Evolutionary conservation across 2,329 filamentous ascomycete species (phyloP).

Genomic region (Fusarium sacchari): DNA sequence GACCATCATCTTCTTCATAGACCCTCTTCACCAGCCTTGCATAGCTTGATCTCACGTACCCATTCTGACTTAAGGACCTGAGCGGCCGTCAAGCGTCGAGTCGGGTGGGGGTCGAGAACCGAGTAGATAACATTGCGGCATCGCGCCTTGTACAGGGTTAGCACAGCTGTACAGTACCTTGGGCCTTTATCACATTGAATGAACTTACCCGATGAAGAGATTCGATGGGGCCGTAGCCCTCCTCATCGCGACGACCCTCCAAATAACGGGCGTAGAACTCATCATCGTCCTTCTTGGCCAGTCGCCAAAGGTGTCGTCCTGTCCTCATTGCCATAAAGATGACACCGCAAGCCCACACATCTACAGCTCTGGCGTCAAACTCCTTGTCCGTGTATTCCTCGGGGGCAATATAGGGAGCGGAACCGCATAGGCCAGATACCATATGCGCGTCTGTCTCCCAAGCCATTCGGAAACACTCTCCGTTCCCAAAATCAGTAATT

Average conservation of each 20-base stretch:
- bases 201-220: constrained; percentile 87
- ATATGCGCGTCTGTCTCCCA: constrained; percentile 99
- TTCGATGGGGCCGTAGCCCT: constrained; percentile 96
- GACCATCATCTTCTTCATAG: constrained; percentile 61
- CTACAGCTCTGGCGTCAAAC: constrained; percentile 96
- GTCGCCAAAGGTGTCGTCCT: constrained; percentile 92
- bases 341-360: constrained; percentile 97
- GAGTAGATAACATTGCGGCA: constrained; percentile 99
- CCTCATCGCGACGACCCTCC: constrained; percentile 90
- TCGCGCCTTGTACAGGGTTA: constrained; percentile 72
- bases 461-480: constrained; percentile 99
- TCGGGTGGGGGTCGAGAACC: constrained; percentile 93
- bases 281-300: constrained; percentile 97
- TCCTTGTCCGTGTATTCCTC: constrained; percentile 96
- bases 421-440: constrained; percentile 96
- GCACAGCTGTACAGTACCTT: not conserved
- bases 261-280: constrained; percentile 97
- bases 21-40: constrained; percentile 95
- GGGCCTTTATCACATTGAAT: not conserved
- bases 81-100: constrained; percentile 90
- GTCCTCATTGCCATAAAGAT: constrained; percentile 99
- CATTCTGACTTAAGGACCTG: constrained; percentile 98
- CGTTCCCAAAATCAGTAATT: constrained; percentile 98
- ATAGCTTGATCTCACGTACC: constrained; percentile 97
- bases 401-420: constrained; percentile 95